Conservation (phyloP, 2,329 filamentous ascomycete genomes). For the Hortaea sp. region DNA sequence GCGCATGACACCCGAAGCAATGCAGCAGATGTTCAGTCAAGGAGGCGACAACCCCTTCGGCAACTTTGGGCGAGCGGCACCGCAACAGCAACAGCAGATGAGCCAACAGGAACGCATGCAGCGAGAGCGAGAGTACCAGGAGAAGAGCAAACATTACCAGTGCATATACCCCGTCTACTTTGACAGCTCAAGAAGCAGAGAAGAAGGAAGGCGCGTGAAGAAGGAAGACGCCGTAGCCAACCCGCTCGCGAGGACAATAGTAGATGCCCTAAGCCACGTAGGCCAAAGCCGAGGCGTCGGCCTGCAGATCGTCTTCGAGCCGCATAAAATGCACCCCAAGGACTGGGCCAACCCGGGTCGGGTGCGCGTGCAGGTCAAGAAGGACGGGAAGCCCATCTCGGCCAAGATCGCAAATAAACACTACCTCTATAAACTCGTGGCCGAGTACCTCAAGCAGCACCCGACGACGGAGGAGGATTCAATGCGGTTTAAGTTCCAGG, state of each 20-base stretch:
- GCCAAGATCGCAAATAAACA: constrained; percentile 62
- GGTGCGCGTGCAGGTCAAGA: constrained; percentile 67
- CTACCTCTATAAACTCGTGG: constrained; percentile 75
- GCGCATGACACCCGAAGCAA: constrained; percentile 12
- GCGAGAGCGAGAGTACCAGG: constrained; percentile 37
- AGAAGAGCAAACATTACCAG: constrained; percentile 64
- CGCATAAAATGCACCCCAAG: constrained; percentile 84
- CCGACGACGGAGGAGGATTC: constrained; percentile 66
- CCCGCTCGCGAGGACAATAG: constrained; percentile 81
- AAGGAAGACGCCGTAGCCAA: constrained; percentile 64
- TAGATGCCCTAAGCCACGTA: constrained; percentile 68
- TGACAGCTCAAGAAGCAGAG: constrained; percentile 62
- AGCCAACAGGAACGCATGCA: constrained; percentile 20
- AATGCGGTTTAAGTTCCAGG: constrained; percentile 62
- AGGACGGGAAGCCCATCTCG: constrained; percentile 43
- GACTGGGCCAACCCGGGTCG: constrained; percentile 96
- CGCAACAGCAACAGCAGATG: constrained; percentile 23
- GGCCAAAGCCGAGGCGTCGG: constrained; percentile 11
- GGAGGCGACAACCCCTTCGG: constrained; percentile 1
- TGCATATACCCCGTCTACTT: constrained; percentile 96
- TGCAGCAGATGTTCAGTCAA: constrained; percentile 15
- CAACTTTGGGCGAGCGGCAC: constrained; percentile 5
- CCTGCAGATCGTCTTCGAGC: constrained; percentile 74
- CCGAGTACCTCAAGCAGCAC: constrained; percentile 63
- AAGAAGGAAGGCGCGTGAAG: constrained; percentile 71